A percentile compares a stretch with the other conserved stretches of the same genome.
These are phyloP conservation scores for Fagopyrum tataricum DNA, from an alignment of 148 eudicot genomes.

Conservation along the genomic window DNA sequence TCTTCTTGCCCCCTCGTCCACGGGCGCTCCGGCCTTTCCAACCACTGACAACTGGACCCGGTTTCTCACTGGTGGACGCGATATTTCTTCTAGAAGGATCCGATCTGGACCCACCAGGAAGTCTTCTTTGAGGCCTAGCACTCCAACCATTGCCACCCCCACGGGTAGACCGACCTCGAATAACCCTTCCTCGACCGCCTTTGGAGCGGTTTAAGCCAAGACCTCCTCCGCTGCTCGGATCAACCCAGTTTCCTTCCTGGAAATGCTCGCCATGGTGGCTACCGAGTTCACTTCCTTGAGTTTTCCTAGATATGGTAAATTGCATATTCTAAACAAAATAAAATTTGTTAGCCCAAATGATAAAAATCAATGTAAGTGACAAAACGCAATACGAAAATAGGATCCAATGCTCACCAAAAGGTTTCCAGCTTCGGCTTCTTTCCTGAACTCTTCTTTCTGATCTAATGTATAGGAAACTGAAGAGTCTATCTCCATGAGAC, in stretches of 20 bases:
- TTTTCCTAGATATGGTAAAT: conserved; percentile 28
- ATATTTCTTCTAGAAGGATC: conserved; percentile 25
- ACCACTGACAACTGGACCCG: conserved; percentile 33
- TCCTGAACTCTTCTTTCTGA: conserved; percentile 42
- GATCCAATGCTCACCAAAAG: conserved; percentile 37
- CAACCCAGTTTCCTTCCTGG: conserved; percentile 35
- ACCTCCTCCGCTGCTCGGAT: conserved; percentile 21
- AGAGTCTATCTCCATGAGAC: conserved; percentile 84
- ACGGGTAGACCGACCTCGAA: conserved; percentile 12
- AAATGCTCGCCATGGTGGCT: conserved; percentile 21
- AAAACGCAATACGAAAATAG: too few relatives aligned
- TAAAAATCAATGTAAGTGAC: too few relatives aligned
- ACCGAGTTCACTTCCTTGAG: conserved; percentile 33
- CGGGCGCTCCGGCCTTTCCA: conserved; percentile 52
- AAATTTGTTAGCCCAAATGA: conserved; percentile 6
- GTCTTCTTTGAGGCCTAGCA: conserved; percentile 50
- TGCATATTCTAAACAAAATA: conserved; percentile 37
- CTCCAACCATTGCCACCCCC: conserved; percentile 29
- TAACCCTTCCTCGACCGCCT: conserved; percentile 38
- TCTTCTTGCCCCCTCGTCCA: conserved; percentile 47
- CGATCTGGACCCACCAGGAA: conserved; percentile 19
- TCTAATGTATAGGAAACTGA: conserved; percentile 46
- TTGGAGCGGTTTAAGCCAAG: conserved; percentile 24
- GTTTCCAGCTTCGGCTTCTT: conserved; percentile 33
- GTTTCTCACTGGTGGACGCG: conserved; percentile 23